Percentiles rank a stretch among this genome's conserved stretches.
phyloP scores from a whole-genome alignment of 1,284 basidiomycete genomes.

The Ceraceosorus guamensis region DNA sequence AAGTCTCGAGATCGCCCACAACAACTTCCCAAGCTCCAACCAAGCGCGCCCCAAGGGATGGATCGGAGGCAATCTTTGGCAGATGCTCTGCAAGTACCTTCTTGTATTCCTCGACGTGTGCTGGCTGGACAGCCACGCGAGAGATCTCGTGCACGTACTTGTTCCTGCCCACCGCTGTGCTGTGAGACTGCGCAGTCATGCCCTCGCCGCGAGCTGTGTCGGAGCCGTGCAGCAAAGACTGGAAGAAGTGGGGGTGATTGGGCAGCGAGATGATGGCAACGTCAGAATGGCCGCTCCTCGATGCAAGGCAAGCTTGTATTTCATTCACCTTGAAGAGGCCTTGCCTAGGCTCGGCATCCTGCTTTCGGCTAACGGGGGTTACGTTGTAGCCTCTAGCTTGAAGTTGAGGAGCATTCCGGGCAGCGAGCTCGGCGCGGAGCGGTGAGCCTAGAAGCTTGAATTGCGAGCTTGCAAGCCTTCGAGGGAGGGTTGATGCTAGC shows the following conservation, averaged over 20 bases:
- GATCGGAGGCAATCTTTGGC: slow-evolving; percentile 27
- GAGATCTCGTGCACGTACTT: slow-evolving; percentile 45
- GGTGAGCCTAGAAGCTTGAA: too few species aligned
- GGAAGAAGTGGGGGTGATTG: not conserved
- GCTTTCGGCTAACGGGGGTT: too few species aligned
- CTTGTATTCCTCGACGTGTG: slow-evolving; percentile 29
- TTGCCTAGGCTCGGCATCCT: too few species aligned
- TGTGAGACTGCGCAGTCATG: slow-evolving; percentile 22
- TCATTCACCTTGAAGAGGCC: too few species aligned
- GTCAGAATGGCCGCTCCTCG: too few species aligned
- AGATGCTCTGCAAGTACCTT: slow-evolving; percentile 25
- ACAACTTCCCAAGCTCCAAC: slow-evolving; percentile 41
- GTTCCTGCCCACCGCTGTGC: slow-evolving; percentile 26
- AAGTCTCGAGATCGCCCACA: slow-evolving; percentile 43
- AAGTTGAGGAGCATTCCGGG: too few species aligned
- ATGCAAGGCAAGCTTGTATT: too few species aligned
- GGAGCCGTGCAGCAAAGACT: slow-evolving; percentile 38
- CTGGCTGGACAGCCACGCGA: slow-evolving; percentile 33
- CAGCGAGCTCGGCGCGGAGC: too few species aligned
- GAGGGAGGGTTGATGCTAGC: too few species aligned
- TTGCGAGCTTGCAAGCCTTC: too few species aligned
- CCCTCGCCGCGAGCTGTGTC: slow-evolving; percentile 29
- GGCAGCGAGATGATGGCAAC: too few species aligned
- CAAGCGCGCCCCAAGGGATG: slow-evolving; percentile 16
- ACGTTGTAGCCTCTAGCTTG: too few species aligned